Evolutionary conservation across 441 rosid genomes (phyloP), one percentile per base, ranked within the genome.

Genomic region (Macaranga tanarius): DNA sequence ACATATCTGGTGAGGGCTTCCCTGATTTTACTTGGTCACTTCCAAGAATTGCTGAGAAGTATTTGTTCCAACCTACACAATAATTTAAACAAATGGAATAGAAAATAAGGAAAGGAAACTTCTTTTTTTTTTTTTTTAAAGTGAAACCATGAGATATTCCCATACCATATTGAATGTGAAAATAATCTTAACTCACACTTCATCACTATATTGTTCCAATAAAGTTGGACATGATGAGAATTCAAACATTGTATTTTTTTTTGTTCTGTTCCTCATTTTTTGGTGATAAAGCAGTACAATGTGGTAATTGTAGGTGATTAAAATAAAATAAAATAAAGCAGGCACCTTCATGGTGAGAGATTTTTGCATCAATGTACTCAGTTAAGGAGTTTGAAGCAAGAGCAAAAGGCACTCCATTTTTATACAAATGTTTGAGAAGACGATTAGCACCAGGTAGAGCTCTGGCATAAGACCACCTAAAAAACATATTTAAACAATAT

Each of bases 1-100:
- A 84, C 85, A 84, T n/a, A 68, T 84, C 87, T 20, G 87, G 87
- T 23, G 87, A 61, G 13, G 87, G 87, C 79, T 84, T 84, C 65
- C 85, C 87, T 26, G 64, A 75, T 64, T 73, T 62, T 26, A 84
- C 87, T 50, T 84, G 79, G 67, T 84, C 85, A 66, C 87, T 81
- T 51, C 87, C 87, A 64, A 84, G 60, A 40, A 82, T 82, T 51
- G 73, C 74, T 0, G 82, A 76, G 67, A 84, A 84, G 67, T 48
- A 61, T 28, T 84, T 79, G 25, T 71, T 79, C 85, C 85, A 84
- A 58, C 85, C 87, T 84, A 65, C 72, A 66, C 5, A 25, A 51
- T 26, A 26, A 48, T 34, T 26, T 44, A 38, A 19, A 48, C 45
- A 4, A 50, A 69, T n/a, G 23, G 25, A 17, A 20, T 0, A 55